Conservation (phyloP, 192 early-diverging fungal genomes). For the Backusella macrospora region DNA sequence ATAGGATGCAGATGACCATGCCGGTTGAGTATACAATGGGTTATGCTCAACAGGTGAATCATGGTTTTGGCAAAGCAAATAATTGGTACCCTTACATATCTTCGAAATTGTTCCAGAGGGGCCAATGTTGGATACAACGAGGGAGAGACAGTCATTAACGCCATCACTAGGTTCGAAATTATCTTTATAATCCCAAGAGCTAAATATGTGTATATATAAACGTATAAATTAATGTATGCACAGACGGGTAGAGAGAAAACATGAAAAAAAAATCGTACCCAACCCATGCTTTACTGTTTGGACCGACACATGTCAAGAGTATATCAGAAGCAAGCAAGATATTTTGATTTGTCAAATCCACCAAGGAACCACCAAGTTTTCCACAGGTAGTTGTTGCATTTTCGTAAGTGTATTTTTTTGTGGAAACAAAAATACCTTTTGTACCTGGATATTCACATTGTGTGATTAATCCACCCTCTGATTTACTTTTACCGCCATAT, state of each 20-base stretch:
- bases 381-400: neutral
- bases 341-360: constrained; percentile 2
- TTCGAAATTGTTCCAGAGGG: neutral
- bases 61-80: neutral
- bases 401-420: neutral
- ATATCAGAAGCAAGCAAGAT: constrained; percentile 17
- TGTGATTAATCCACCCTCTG: neutral
- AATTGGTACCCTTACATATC: neutral
- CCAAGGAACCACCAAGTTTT: constrained; percentile 1
- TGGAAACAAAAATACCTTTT: neutral
- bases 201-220: neutral
- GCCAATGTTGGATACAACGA: neutral
- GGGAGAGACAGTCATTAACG: neutral
- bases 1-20: neutral
- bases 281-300: constrained; percentile 16
- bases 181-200: constrained; percentile 12
- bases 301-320: neutral
- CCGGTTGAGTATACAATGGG: neutral
- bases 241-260: no score
- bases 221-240: neutral
- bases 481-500: neutral
- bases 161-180: neutral
- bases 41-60: neutral
- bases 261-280: neutral
- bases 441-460: constrained; percentile 14